Evolutionary conservation across 495 filamentous ascomycete species (phyloP), one percentile per base, ranked within the genome.

Genomic region (Cudoniella acicularis): DNA sequence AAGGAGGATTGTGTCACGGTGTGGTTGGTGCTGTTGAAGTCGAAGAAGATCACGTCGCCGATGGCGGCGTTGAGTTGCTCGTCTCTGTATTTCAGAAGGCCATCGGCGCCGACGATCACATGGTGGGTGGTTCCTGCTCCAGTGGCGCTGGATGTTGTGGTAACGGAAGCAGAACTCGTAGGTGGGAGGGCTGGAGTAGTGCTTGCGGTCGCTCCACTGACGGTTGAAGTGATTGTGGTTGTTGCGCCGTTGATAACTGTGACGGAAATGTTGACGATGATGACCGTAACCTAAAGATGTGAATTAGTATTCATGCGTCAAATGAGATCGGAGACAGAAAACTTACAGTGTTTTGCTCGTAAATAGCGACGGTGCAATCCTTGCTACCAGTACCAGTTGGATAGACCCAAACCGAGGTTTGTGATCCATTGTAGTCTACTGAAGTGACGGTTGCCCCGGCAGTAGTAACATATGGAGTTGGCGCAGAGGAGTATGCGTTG

Each of bases 1-100:
- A 73, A 72, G 53, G 55, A 56, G 43, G 68, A 67, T 48, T 72
- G 64, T 0, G 70, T 73, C 10, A 69, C 68, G 11, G 68, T 68
- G 52, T 73, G 70, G 57, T 69, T 68, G 53, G 43, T 64, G 17
- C 47, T 57, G 25, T 69, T 47, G 61, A 73, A 70, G 27, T 70
- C 61, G 22, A 70, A 73, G 22, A 54, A 57, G 36, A 73, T 59
- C 8, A 66, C 56, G n/a, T 73, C 70, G 10, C 70, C 70, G 13
- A 59, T 61, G 2, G 42, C 50, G n/a, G 70, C 70, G 3, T 60
- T 45, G 42, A 73, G 43, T 13, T 18, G 59, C 22, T 66, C 41
- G 9, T 64, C 64, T 3, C 48, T 58, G 62, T 69, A 72, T 26
- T 58, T 67, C 24, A 70, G 64, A 0, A 54, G 11, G 1, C 57